Evolutionary conservation across 441 rosid genomes (phyloP), one percentile per base, ranked within the genome.

Genomic region (Biscutella laevigata): DNA sequence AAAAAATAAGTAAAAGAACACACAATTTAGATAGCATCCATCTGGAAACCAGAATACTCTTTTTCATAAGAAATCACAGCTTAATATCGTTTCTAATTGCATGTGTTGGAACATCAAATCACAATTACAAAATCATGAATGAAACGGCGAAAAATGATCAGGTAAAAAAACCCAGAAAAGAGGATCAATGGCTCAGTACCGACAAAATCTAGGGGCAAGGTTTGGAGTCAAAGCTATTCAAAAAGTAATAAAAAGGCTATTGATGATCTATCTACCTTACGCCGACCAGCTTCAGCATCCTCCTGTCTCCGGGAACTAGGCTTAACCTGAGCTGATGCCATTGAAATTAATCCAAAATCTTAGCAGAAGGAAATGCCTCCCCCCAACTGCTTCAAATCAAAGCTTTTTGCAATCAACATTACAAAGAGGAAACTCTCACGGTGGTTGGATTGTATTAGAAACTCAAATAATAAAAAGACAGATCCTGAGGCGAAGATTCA

Each of bases 241-340:
- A n/a, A n/a, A n/a, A n/a, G n/a, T n/a, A n/a, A n/a, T n/a, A n/a
- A n/a, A 17, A 17, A 17, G 20, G 20, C 20, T n/a, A n/a, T n/a
- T n/a, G 10, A 54, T 57, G 39, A 50, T 42, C 30, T 63, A 49
- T 35, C 28, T 73, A 88, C 99, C 97, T 88, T 85, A 34, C 95
- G 86, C 53, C 88, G 91, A 46, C 97, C 99, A 66, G 97, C 97
- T 69, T 86, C 83, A 53, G 84, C 79, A 77, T 72, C 95, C 70
- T 79, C 94, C 65, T 84, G 94, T 67, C 84, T 84, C 47, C 85
- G 83, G 2, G 86, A 75, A 55, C 69, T 71, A 1, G 20, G 20
- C 20, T 17, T 17, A 17, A 17, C 20, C 20, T 17, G 20, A 22
- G 88, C 95, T 52, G 97, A 86, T 38, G 97, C 94, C 97, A 92